These are phyloP conservation scores for Spatholobus suberectus DNA, from an alignment of 306 rosid genomes.

Conservation along the genomic window DNA sequence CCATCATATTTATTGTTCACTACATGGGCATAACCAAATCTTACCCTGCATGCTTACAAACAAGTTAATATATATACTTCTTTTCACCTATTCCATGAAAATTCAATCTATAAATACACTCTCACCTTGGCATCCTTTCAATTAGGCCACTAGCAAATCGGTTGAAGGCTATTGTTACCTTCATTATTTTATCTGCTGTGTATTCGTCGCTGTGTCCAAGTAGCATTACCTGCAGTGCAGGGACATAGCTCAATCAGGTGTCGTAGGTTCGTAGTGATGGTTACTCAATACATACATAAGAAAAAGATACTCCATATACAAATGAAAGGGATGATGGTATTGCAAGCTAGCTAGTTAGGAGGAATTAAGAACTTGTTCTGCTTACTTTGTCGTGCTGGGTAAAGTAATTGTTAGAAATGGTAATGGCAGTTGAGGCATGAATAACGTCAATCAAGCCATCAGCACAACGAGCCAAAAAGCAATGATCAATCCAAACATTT, in stretches of 20 bases:
- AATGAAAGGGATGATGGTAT: background rate
- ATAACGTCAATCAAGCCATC: constrained; percentile 77
- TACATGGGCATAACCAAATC: constrained; percentile 90
- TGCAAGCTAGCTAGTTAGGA: background rate
- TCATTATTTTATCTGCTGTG: constrained; percentile 67
- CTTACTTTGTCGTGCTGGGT: constrained; percentile 82
- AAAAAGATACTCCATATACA: background rate
- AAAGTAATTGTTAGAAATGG: constrained; percentile 80
- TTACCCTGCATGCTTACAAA: constrained; percentile 55
- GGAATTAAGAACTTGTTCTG: background rate
- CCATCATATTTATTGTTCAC: constrained; percentile 78
- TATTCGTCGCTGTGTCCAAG: constrained; percentile 74
- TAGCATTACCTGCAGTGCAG: constrained; percentile 73
- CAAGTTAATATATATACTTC: background rate
- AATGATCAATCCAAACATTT: constrained; percentile 81
- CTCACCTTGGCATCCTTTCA: constrained; percentile 80
- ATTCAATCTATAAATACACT: constrained; percentile 5
- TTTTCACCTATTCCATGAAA: background rate
- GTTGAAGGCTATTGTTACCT: constrained; percentile 49
- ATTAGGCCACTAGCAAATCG: constrained; percentile 50
- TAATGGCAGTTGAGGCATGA: constrained; percentile 78
- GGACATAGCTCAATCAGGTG: too few species aligned
- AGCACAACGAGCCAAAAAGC: constrained; percentile 56
- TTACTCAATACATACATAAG: background rate
- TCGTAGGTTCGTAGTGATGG: too few species aligned